These are phyloP conservation scores for Hypoxylon sp. DNA, from an alignment of 2,329 filamentous ascomycete species.

Conservation along the genomic window DNA sequence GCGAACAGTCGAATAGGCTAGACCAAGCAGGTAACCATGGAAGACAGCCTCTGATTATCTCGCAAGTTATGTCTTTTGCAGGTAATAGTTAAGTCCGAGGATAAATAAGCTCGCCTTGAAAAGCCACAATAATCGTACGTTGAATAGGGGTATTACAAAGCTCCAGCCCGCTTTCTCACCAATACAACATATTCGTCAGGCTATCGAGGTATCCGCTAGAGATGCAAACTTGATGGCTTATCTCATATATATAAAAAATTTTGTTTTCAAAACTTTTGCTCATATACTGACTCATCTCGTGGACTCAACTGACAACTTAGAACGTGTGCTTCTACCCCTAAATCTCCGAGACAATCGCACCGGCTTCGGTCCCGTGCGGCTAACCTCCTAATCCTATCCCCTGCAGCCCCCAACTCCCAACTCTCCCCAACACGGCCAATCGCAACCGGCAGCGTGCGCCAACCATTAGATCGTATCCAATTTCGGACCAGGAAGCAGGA, in stretches of 20 bases:
- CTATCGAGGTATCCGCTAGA: not conserved
- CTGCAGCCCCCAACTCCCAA: constrained; percentile 8
- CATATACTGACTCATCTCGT: not conserved
- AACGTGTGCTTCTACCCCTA: not conserved
- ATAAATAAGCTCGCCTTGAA: not conserved
- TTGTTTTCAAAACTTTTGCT: not conserved
- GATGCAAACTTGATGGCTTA: too few species aligned
- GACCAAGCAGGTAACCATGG: not conserved
- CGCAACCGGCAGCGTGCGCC: constrained; percentile 4
- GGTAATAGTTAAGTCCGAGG: constrained; percentile 7
- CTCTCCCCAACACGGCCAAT: constrained; percentile 17
- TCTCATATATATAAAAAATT: too few species aligned
- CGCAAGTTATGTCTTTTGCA: not conserved
- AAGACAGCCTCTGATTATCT: not conserved
- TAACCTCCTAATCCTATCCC: constrained; percentile 10
- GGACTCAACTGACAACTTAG: not conserved
- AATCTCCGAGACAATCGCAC: constrained; percentile 1
- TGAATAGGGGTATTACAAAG: not conserved
- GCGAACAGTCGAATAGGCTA: not conserved
- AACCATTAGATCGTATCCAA: not conserved
- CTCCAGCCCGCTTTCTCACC: constrained; percentile 3
- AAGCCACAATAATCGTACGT: constrained; percentile 11
- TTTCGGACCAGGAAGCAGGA: constrained; percentile 9
- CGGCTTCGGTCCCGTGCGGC: constrained; percentile 18
- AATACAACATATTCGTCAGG: not conserved